These are phyloP conservation scores for Colletotrichum graminicola DNA, from an alignment of 2,329 filamentous ascomycete genomes.

Conservation along the genomic window DNA sequence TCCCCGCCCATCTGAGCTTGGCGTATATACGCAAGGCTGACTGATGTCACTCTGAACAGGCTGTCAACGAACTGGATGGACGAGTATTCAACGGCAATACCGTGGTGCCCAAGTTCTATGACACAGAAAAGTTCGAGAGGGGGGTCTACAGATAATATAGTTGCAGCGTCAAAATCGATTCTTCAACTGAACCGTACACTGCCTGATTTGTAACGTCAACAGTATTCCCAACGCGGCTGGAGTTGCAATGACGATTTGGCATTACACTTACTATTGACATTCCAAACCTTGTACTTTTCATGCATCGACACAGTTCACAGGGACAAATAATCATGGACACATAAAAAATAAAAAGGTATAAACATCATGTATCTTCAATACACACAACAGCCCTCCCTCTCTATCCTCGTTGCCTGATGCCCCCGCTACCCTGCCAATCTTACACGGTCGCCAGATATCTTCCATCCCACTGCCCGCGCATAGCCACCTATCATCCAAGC, in stretches of 20 bases:
- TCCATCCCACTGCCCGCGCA: constrained; percentile 12
- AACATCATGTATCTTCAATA: constrained; percentile 40
- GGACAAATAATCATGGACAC: not conserved
- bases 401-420: constrained; percentile 38
- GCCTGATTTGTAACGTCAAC: too few species aligned
- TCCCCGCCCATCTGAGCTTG: not conserved
- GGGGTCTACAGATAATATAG: constrained; percentile 64
- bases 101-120: constrained; percentile 86
- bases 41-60: constrained; percentile 59
- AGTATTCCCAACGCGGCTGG: not conserved
- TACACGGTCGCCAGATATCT: constrained; percentile 17
- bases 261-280: not conserved
- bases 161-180: not conserved
- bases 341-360: constrained; percentile 23
- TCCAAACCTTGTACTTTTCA: not conserved
- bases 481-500: constrained; percentile 29
- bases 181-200: not conserved
- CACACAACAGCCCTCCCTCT: constrained; percentile 31
- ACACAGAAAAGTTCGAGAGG: constrained; percentile 83
- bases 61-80: constrained; percentile 90
- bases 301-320: not conserved
- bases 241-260: too few species aligned
- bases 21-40: not conserved
- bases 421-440: constrained; percentile 25
- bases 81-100: constrained; percentile 89